Conservation (phyloP, 345 rosid species). For the Citrus hindsii region DNA sequence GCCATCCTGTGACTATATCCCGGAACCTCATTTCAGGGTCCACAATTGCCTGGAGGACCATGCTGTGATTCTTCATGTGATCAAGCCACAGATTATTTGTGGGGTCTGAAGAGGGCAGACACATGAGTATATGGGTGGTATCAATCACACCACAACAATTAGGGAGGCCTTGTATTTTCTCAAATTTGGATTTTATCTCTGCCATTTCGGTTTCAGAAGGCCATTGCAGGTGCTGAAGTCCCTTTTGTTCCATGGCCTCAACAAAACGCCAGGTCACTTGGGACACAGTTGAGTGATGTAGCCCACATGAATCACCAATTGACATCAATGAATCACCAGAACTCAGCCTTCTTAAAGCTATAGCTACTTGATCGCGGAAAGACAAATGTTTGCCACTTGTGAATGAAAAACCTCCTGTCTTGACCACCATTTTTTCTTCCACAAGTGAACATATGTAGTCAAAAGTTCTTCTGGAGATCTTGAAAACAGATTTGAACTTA, state of each 20-base stretch:
- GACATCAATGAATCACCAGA: conserved; percentile 50
- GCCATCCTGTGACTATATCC: conserved; percentile 72
- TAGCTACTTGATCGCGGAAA: conserved; percentile 53
- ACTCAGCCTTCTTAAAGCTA: conserved; percentile 55
- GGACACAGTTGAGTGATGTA: conserved; percentile 56
- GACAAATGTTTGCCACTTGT: conserved; percentile 44
- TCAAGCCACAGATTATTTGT: conserved; percentile 49
- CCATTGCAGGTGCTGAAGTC: conserved; percentile 53
- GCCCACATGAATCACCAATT: conserved; percentile 50
- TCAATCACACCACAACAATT: conserved; percentile 65
- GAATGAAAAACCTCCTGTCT: conserved; percentile 36
- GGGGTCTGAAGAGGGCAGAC: conserved; percentile 48
- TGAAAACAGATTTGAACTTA: conserved; percentile 38
- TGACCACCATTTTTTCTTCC: conserved; percentile 41
- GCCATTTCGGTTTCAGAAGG: conserved; percentile 40
- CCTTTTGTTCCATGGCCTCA: conserved; percentile 60
- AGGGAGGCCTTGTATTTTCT: conserved; percentile 51
- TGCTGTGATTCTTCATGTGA: conserved; percentile 51
- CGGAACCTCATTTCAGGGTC: conserved; percentile 58
- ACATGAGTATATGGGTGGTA: conserved; percentile 52
- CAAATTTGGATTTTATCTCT: conserved; percentile 49
- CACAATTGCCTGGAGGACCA: conserved; percentile 60
- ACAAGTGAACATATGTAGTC: conserved; percentile 57
- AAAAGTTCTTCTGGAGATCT: conserved; percentile 48
- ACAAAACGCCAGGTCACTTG: conserved; percentile 74